A percentile compares a stretch with the other conserved stretches of the same genome.
phyloP scores from a whole-genome alignment of 495 filamentous ascomycete genomes.

The Pyrenula massariospora region DNA sequence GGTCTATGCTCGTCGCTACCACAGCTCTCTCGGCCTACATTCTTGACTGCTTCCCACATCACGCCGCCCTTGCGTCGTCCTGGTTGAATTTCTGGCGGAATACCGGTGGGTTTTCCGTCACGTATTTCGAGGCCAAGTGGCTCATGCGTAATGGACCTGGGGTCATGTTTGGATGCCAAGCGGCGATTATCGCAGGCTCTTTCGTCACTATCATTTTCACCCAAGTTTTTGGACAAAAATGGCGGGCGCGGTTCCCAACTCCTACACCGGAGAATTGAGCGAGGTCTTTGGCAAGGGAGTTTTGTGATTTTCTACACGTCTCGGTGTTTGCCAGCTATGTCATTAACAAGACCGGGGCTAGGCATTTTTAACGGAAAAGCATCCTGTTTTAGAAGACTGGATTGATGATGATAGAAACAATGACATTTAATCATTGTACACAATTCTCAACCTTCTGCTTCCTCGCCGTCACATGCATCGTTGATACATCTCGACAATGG shows the following conservation, averaged over 20 bases:
- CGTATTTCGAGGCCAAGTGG: constrained; percentile 36
- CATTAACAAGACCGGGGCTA: too few relatives aligned
- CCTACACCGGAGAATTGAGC: background rate
- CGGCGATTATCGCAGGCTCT: constrained; percentile 20
- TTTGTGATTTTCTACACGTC: too few relatives aligned
- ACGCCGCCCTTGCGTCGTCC: constrained; percentile 25
- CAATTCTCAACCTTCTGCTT: too few relatives aligned
- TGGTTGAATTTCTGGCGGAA: constrained; percentile 34
- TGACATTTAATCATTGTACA: too few relatives aligned
- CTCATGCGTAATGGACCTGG: constrained; percentile 25
- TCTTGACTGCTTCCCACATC: constrained; percentile 30
- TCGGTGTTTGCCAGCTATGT: too few relatives aligned
- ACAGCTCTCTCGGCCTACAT: constrained; percentile 27
- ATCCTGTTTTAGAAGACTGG: background rate
- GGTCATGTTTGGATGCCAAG: constrained; percentile 32
- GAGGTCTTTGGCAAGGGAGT: background rate
- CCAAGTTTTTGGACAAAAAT: background rate
- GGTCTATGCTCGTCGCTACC: constrained; percentile 23
- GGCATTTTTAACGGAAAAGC: too few relatives aligned
- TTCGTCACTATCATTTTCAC: background rate
- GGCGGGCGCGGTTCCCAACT: background rate
- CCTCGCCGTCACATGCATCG: too few relatives aligned
- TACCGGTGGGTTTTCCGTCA: constrained; percentile 31
- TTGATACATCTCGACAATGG: too few relatives aligned
- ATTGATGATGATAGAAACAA: background rate